phyloP scores from a whole-genome alignment of 2,329 filamentous ascomycete species.

The Epichloe typhina region DNA sequence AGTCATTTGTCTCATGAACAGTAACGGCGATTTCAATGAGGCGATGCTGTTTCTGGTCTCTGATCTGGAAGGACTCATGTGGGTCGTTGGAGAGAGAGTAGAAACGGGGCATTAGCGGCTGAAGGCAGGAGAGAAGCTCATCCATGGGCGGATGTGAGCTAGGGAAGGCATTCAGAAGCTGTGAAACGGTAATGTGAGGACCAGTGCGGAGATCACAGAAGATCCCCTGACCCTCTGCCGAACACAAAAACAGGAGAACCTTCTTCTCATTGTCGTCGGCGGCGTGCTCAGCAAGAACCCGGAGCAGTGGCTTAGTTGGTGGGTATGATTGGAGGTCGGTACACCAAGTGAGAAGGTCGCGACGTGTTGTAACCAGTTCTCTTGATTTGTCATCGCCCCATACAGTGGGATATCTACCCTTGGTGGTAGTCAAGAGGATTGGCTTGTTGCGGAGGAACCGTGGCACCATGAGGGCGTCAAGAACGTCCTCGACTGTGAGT shows the following conservation, averaged over 20 bases:
- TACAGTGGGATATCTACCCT: constrained; percentile 89
- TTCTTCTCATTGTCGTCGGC: constrained; percentile 73
- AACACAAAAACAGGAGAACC: constrained; percentile 73
- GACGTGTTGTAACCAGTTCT: constrained; percentile 76
- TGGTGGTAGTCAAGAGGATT: constrained; percentile 62
- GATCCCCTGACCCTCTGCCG: constrained; percentile 72
- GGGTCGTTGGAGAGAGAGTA: constrained; percentile 97
- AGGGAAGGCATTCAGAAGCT: constrained; percentile 84
- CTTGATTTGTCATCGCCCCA: constrained; percentile 86
- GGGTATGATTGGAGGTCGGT: constrained; percentile 86
- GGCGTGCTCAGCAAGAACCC: constrained; percentile 75
- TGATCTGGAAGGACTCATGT: constrained; percentile 56
- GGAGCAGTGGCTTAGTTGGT: constrained; percentile 76
- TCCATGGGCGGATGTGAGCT: constrained; percentile 82
- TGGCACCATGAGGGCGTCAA: constrained; percentile 71
- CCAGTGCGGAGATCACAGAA: constrained; percentile 94
- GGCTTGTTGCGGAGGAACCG: constrained; percentile 74
- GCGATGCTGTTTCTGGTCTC: constrained; percentile 58
- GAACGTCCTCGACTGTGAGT: constrained; percentile 64
- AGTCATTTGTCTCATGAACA: constrained; percentile 76
- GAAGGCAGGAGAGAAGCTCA: constrained; percentile 63
- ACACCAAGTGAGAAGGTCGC: constrained; percentile 92
- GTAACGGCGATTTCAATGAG: constrained; percentile 95
- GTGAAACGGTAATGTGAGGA: constrained; percentile 70
- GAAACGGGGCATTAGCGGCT: constrained; percentile 91